Conservation (phyloP, 2,329 filamentous ascomycete species). For the Alternaria sp. region DNA sequence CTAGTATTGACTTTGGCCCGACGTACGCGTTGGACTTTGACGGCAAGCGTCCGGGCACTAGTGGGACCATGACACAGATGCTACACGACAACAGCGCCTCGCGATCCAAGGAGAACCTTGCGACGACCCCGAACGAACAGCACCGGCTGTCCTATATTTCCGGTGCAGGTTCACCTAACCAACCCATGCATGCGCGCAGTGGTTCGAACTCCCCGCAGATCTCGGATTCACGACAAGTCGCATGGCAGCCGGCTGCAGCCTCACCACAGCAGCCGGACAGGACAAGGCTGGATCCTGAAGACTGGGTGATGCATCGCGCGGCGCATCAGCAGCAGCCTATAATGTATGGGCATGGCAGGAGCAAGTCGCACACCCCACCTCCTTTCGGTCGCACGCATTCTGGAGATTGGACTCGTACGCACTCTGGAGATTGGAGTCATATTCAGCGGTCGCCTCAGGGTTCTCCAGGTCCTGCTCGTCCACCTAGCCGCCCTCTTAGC, state of each 20-base stretch:
- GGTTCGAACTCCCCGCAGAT: slow-evolving; percentile 43
- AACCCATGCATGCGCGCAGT: slow-evolving; percentile 52
- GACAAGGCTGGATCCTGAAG: slow-evolving; percentile 72
- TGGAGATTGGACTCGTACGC: slow-evolving; percentile 55
- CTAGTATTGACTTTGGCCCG: slow-evolving; percentile 83
- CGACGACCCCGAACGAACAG: slow-evolving; percentile 34
- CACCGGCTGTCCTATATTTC: slow-evolving; percentile 38
- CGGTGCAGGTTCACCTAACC: slow-evolving; percentile 45
- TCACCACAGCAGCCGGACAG: slow-evolving; percentile 56
- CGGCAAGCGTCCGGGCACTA: slow-evolving; percentile 62
- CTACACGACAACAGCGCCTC: slow-evolving; percentile 35
- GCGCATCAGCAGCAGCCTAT: slow-evolving; percentile 56
- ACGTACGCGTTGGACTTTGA: slow-evolving; percentile 72
- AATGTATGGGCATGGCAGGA: slow-evolving; percentile 62
- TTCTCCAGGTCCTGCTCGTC: slow-evolving; percentile 28
- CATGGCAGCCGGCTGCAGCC: slow-evolving; percentile 78
- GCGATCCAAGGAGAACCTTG: slow-evolving; percentile 44
- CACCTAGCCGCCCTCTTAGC: slow-evolving; percentile 41
- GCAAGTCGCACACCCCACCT: slow-evolving; percentile 58
- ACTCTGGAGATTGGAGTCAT: slow-evolving; percentile 55
- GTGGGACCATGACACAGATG: slow-evolving; percentile 57
- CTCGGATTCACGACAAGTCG: slow-evolving; percentile 69
- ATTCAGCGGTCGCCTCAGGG: slow-evolving; percentile 39
- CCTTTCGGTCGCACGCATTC: slow-evolving; percentile 52
- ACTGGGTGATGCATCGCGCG: slow-evolving; percentile 82